A percentile compares a stretch with the other conserved stretches of the same genome.
Conservation (phyloP, 495 filamentous ascomycete species). For the Lophium mytilinum region DNA sequence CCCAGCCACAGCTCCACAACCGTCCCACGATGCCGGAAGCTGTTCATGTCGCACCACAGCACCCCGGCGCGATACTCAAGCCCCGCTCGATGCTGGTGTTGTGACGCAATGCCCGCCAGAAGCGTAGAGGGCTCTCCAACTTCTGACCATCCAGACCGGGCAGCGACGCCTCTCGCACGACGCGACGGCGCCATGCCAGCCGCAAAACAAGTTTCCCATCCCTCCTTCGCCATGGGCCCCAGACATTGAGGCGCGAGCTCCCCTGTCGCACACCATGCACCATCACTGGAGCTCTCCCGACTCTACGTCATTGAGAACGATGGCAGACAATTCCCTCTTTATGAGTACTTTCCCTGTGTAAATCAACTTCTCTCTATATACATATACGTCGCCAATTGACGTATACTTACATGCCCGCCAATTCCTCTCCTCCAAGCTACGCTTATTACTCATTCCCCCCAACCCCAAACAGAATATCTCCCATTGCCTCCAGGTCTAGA, state of each 20-base stretch:
- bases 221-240: neutral
- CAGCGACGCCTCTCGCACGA: neutral
- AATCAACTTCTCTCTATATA: neutral
- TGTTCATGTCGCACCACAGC: conserved; percentile 5
- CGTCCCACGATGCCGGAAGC: neutral
- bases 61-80: conserved; percentile 9
- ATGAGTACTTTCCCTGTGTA: neutral
- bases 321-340: neutral
- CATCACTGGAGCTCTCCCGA: neutral
- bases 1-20: conserved; percentile 14
- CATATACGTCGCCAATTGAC: conserved; percentile 6
- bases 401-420: neutral
- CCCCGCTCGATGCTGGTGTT: conserved; percentile 16
- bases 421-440: conserved; percentile 33
- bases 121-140: neutral
- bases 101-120: conserved; percentile 25
- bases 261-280: neutral
- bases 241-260: conserved; percentile 22
- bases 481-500: conserved; percentile 23
- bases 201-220: conserved; percentile 3
- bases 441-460: conserved; percentile 46
- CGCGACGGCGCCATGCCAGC: neutral
- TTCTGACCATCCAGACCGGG: neutral
- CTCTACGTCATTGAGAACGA: conserved; percentile 23
- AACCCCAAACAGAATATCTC: conserved; percentile 40